Evolutionary conservation across 306 rosid species (phyloP), one percentile per base, ranked within the genome.

Genomic region (Fragaria iinumae): DNA sequence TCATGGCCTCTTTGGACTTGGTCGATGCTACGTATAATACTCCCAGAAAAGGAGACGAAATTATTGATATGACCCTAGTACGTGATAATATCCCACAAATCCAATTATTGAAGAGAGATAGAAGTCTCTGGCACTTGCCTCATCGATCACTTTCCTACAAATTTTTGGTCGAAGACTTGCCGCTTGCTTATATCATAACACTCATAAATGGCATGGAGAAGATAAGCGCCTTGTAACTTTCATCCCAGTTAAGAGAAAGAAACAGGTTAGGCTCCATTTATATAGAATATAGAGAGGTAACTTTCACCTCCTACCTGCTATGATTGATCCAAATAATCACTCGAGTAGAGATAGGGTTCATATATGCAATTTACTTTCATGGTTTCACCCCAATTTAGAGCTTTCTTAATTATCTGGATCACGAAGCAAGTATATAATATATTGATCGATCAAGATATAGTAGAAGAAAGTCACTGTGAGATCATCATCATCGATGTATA

Each of bases 191-290:
- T 6, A 47, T 27, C 43, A 47, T 4, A 13, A 16, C 12, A 4
- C 11, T 11, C 48, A 10, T 18, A 53, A 72, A 52, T 11, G n/a
- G 14, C 34, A 11, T 8, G 11, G 27, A 25, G 18, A 57, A 17
- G 83, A 74, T 67, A 75, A 74, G 83, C 64, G 27, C 20, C 71
- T 34, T 18, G 60, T 80, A 74, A 25, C 73, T 74, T 57, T 80
- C 75, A 47, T 62, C 21, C 27, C 32, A 12, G 32, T 60, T 25
- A 60, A 60, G 36, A 25, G 66, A 25, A 59, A 23, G 32, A 4
- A 59, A 25, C 66, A 23, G 38, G 38, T 36, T 2, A 52, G 23
- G 59, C 59, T 12, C 66, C 66, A 23, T 60, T 25, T 60, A 11
- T 57, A 11, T 59, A 10, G 25, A 25, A 10, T 59, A 23, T 11